Base-by-base conservation (phyloP, 1,284 basidiomycete species). In the Coriolopsis trogii region DNA sequence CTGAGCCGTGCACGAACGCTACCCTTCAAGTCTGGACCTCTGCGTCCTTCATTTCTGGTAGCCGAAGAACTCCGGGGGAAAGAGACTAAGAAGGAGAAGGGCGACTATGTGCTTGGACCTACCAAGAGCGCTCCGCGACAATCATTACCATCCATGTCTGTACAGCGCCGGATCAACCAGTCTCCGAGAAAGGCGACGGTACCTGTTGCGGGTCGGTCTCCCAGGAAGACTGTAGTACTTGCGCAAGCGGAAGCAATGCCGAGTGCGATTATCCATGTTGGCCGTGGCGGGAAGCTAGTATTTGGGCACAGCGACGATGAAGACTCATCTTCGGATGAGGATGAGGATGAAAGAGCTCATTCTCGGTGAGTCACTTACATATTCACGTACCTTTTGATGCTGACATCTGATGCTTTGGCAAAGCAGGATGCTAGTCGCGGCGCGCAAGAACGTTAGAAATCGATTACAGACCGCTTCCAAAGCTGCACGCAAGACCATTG, bases 61-160 rank as follows among this genome's bases (percentile, higher is more conserved):
- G 39, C 50, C 21, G 26, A 47, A 36, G 39, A 51, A 41, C 29
- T 29, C 23, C 20, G 46, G 16, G 31, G 29, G 36, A 37, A 41
- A 44, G 25, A 26, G 8, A 24, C 10, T 3, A 21, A 41, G 21
- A 26, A 21, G 28, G 39, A 40, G 4, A 30, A 40, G 0, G 30
- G 28, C 3, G 41, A 41, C n/a, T 48, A 33, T 7, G 15, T 31
- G 6, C 24, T 43, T 3, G 40, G 42, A 34, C n/a, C 24, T 9
- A 31, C 25, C 10, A 36, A 46, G 12, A 56, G 42, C 30, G 40
- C 41, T 7, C 51, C 53, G 15, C 49, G 54, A 12, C 46, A 29
- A 26, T 43, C 57, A 7, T 24, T 48, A 7, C 49, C 53, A 4
- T 50, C 53, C 8, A 59, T 56, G 57, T 59, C 57, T 7, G 54